Conservation (phyloP, 148 eudicot genomes). For the Vaccinium macrocarpon region DNA sequence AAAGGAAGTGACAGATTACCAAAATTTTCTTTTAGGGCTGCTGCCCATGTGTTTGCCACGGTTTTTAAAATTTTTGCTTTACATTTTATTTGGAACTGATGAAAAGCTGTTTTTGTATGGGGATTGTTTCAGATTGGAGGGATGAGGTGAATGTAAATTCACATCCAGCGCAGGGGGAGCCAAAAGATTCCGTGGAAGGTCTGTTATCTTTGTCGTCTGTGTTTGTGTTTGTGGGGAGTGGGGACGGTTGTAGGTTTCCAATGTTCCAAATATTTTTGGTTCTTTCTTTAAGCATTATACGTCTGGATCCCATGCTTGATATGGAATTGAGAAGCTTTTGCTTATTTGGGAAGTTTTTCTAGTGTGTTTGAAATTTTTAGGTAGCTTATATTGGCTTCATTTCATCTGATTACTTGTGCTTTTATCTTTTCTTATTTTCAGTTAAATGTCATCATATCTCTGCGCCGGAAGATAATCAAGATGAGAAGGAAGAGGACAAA, state of each 20-base stretch:
- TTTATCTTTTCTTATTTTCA: slow-evolving; percentile 18
- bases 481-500: slow-evolving; percentile 37
- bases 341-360: background rate
- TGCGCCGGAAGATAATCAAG: slow-evolving; percentile 47
- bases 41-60: background rate
- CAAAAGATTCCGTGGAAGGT: slow-evolving; percentile 23
- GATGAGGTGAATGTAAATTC: slow-evolving; percentile 19
- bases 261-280: background rate
- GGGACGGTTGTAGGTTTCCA: background rate
- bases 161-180: slow-evolving; percentile 22
- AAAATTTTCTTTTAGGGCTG: background rate
- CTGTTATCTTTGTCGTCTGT: background rate
- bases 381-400: background rate
- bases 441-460: slow-evolving; percentile 31
- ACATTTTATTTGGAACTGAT: slow-evolving; percentile 7
- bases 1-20: background rate
- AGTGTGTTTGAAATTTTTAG: background rate
- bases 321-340: background rate
- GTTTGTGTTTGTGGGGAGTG: background rate
- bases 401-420: background rate
- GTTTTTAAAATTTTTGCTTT: background rate
- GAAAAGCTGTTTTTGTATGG: background rate
- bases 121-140: slow-evolving; percentile 26
- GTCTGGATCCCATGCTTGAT: background rate
- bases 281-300: background rate